Conservation (phyloP, 2,329 filamentous ascomycete species). For the Phaeoacremonium minimum region DNA sequence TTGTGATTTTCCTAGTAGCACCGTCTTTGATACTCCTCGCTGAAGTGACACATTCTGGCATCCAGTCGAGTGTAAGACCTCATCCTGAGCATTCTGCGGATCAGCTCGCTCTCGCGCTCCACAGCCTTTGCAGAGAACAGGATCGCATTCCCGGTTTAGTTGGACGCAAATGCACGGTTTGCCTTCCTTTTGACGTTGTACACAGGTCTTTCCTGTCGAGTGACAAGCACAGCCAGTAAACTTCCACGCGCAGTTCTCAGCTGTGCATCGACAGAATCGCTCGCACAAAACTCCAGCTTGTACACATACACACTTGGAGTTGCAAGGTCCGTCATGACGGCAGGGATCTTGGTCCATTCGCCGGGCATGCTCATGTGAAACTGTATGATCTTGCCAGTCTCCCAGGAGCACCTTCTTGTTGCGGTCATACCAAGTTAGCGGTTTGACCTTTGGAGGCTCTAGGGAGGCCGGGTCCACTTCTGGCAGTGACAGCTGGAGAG, state of each 20-base stretch:
- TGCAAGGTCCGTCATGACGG: constrained; percentile 64
- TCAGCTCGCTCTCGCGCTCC: constrained; percentile 67
- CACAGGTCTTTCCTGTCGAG: constrained; percentile 53
- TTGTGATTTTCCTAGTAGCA: constrained; percentile 66
- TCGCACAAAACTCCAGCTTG: constrained; percentile 62
- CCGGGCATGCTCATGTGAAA: constrained; percentile 49
- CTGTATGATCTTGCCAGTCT: constrained; percentile 52
- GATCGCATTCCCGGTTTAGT: constrained; percentile 76
- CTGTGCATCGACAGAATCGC: constrained; percentile 63
- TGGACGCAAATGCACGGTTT: constrained; percentile 65
- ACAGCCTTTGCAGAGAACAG: constrained; percentile 67
- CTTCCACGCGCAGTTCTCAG: constrained; percentile 54
- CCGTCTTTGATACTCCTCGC: constrained; percentile 58
- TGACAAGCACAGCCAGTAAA: constrained; percentile 66
- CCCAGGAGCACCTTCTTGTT: constrained; percentile 47
- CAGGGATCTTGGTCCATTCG: constrained; percentile 61
- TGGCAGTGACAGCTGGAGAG: constrained; percentile 29
- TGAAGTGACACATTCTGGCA: constrained; percentile 74
- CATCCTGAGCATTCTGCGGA: constrained; percentile 59
- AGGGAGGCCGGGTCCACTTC: constrained; percentile 12
- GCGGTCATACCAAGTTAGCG: constrained; percentile 52
- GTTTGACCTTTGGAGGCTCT: constrained; percentile 33
- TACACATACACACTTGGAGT: constrained; percentile 58
- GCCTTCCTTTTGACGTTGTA: constrained; percentile 49
- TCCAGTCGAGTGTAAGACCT: constrained; percentile 48